These are phyloP conservation scores for Protomyces macrosporus DNA, from an alignment of 1,139 yeast species.

Conservation along the genomic window DNA sequence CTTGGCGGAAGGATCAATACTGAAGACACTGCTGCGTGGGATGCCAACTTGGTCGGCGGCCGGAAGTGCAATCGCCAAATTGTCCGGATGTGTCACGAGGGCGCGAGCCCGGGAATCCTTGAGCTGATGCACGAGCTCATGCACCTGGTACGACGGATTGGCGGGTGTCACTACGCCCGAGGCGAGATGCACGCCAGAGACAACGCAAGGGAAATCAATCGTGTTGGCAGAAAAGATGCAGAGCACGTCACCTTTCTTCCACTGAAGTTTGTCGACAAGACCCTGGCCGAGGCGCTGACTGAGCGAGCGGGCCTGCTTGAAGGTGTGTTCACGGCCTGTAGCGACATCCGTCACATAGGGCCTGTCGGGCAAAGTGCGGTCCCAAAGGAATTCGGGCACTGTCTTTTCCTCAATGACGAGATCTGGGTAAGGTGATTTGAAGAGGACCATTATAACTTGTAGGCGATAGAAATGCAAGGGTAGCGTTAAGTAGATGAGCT, in stretches of 20 bases:
- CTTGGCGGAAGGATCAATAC: constrained; percentile 23
- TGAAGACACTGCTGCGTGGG: constrained; percentile 6
- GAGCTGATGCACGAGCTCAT: constrained; percentile 41
- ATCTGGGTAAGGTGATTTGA: background rate
- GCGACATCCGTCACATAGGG: constrained; percentile 20
- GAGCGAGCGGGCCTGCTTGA: background rate
- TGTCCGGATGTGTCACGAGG: constrained; percentile 33
- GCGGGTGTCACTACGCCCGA: constrained; percentile 42
- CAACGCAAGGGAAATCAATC: constrained; percentile 37
- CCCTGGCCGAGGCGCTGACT: constrained; percentile 21
- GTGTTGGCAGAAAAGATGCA: constrained; percentile 37
- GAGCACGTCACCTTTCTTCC: constrained; percentile 37
- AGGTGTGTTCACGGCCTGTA: constrained; percentile 10
- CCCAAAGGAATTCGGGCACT: constrained; percentile 17
- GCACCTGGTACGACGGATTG: constrained; percentile 37
- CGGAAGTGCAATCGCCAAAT: constrained; percentile 33
- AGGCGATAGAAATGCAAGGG: too few species aligned
- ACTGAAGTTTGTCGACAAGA: constrained; percentile 33
- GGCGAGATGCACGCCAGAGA: constrained; percentile 37
- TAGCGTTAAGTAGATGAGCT: too few species aligned
- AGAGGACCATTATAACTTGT: constrained; percentile 17
- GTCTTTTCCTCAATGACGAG: constrained; percentile 2
- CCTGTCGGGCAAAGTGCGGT: constrained; percentile 16
- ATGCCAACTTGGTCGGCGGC: constrained; percentile 34
- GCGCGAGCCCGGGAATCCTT: constrained; percentile 36